Percentiles rank a stretch among this genome's conserved stretches.
Conservation (phyloP, 352 stramenopile species). For the Pythium pyrilobum region DNA sequence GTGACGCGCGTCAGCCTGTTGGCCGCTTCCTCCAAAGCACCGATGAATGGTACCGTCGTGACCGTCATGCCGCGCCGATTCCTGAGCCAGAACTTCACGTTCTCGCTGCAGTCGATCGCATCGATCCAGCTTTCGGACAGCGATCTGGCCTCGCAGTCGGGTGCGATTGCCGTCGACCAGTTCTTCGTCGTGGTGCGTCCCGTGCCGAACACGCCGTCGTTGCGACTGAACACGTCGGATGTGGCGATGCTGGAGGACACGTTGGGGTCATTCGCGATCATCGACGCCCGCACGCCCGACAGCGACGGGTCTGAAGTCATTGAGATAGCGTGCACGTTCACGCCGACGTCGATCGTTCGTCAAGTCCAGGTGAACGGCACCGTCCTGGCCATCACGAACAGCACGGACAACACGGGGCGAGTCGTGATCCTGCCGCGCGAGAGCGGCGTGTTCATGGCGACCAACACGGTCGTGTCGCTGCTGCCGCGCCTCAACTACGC, state of each 20-base stretch:
- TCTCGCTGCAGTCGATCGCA: constrained; percentile 27
- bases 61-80: constrained; percentile 32
- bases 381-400: not conserved
- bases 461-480: constrained; percentile 26
- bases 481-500: constrained; percentile 31
- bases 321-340: constrained; percentile 29
- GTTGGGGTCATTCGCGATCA: constrained; percentile 24
- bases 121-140: constrained; percentile 12
- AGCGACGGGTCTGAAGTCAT: constrained; percentile 44
- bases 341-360: constrained; percentile 26
- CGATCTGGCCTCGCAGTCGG: constrained; percentile 21
- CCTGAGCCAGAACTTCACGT: constrained; percentile 31
- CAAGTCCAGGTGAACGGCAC: constrained; percentile 28
- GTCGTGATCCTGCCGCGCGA: constrained; percentile 19
- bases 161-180: constrained; percentile 16
- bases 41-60: constrained; percentile 19
- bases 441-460: not conserved
- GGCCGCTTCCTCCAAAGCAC: not conserved
- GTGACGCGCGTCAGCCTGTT: constrained; percentile 1
- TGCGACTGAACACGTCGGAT: constrained; percentile 25
- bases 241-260: constrained; percentile 32
- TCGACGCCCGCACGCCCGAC: constrained; percentile 35
- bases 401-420: not conserved
- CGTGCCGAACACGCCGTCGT: constrained; percentile 27
- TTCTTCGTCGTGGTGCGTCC: constrained; percentile 33